Base-by-base conservation (phyloP, 2,329 filamentous ascomycete species). In the Trichoderma semiorbis region DNA sequence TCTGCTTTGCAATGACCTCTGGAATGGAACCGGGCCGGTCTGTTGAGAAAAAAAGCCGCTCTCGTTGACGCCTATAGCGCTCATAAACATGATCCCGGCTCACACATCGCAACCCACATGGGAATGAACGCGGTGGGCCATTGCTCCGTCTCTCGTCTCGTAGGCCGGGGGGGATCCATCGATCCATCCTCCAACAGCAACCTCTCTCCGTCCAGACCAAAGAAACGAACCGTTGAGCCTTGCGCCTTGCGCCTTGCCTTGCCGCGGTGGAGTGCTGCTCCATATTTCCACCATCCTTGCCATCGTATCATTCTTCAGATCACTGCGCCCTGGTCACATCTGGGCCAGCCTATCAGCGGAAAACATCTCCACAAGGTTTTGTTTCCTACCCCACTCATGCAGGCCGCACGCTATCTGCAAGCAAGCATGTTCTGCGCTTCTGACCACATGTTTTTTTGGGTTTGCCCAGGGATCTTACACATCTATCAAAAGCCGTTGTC, bases 371-470 rank as follows among this genome's bases (percentile, higher is more conserved):
- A 61, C 57, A 61, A 58, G 57, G 36, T 47, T 61, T 61, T 14
- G 30, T 58, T 18, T 26, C 43, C 21, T n/a, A 24, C 36, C 55
- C 70, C 60, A 57, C 64, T 36, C 58, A 53, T 69, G 70, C 70
- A 72, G 32, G 70, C 70, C 47, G 63, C 64, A 72, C 69, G 69
- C 53, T 71, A 66, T 65, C 60, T 72, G 70, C 70, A 72, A 34
- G 70, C 39, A 63, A 69, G 57, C 57, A 73, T 73, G 72, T 66
- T 67, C 61, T 73, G 69, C 73, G 71, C 66, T 70, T 68, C 21
- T 57, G 32, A 69, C 58, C 57, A 65, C 68, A 67, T 67, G 64
- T 67, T 57, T 67, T 67, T 30, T 24, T 50, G 55, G 32, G 28
- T 21, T 16, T n/a, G 3, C 14, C 43, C 28, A 64, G 66, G 36